Conservation (phyloP, 768 basidiomycete genomes). For the Leccinum imitatum region DNA sequence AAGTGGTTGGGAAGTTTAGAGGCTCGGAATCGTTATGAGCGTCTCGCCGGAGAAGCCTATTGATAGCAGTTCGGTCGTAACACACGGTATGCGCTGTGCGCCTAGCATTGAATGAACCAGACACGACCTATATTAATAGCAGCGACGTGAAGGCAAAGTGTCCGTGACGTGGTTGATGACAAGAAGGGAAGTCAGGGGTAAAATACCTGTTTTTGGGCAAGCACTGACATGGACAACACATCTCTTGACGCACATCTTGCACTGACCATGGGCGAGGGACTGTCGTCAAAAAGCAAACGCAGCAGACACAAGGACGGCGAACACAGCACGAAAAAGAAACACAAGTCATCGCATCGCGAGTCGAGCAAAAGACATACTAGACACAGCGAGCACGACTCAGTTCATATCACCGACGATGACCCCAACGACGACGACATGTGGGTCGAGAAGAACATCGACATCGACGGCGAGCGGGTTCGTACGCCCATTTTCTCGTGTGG, state of each 20-base stretch:
- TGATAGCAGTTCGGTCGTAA: too few relatives aligned
- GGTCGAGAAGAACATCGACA: slow-evolving; percentile 85
- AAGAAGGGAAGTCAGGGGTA: background rate
- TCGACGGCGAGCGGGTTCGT: slow-evolving; percentile 73
- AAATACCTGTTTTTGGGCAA: slow-evolving; percentile 3
- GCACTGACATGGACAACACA: background rate
- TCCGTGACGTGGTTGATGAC: too few relatives aligned
- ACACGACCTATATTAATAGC: too few relatives aligned
- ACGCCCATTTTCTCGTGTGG: background rate
- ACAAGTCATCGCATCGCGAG: slow-evolving; percentile 44
- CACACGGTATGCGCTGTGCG: too few relatives aligned
- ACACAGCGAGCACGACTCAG: slow-evolving; percentile 35
- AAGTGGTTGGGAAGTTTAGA: too few relatives aligned
- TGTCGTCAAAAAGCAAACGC: slow-evolving; percentile 28
- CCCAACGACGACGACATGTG: slow-evolving; percentile 74
- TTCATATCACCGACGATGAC: slow-evolving; percentile 65
- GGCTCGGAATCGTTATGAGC: too few relatives aligned
- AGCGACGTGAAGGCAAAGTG: too few relatives aligned
- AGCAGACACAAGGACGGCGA: slow-evolving; percentile 41
- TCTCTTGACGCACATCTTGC: background rate
- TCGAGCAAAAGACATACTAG: slow-evolving; percentile 35
- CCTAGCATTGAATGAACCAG: too few relatives aligned
- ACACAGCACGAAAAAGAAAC: slow-evolving; percentile 54
- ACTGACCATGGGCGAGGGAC: slow-evolving; percentile 24
- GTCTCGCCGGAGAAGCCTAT: too few relatives aligned